These are phyloP conservation scores for Ceratonia siliqua DNA, from an alignment of 306 rosid species.

Conservation along the genomic window DNA sequence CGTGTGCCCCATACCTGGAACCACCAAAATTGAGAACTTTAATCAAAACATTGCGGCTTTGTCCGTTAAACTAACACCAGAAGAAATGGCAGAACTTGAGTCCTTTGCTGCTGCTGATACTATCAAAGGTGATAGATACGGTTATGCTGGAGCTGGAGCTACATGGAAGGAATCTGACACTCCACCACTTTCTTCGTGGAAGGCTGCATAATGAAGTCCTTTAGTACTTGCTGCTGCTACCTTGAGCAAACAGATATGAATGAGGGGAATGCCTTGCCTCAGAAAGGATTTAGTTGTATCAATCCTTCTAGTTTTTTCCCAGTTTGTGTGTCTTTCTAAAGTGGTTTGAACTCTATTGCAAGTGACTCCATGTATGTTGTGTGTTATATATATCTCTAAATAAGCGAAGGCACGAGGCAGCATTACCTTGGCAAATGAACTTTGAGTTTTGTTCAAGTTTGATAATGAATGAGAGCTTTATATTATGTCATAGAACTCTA, in stretches of 20 bases:
- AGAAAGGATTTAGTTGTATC: neutral
- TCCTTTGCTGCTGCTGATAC: slow-evolving; percentile 46
- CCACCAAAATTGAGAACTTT: slow-evolving; percentile 55
- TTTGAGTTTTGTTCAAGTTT: too few species aligned
- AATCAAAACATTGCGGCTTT: slow-evolving; percentile 53
- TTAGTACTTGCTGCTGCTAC: neutral
- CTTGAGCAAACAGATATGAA: neutral
- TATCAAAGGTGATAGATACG: slow-evolving; percentile 53
- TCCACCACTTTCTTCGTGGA: slow-evolving; percentile 61
- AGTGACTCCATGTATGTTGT: too few species aligned
- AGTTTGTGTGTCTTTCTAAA: too few species aligned
- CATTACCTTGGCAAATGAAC: too few species aligned
- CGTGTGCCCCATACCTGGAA: slow-evolving; percentile 63
- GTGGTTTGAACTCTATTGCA: too few species aligned
- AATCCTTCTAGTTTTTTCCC: neutral
- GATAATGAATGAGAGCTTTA: too few species aligned
- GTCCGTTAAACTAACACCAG: slow-evolving; percentile 48
- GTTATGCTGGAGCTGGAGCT: rapidly evolving
- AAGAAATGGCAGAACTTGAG: slow-evolving; percentile 59
- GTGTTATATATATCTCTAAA: too few species aligned
- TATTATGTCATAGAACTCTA: too few species aligned
- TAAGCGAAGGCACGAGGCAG: too few species aligned
- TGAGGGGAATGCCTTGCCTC: neutral
- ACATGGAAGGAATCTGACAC: slow-evolving; percentile 59
- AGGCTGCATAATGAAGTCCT: slow-evolving; percentile 11